Percentiles rank a stretch among this genome's conserved stretches.
phyloP scores from a whole-genome alignment of 1,139 yeast genomes.

The Debaryomyces psychrophilus region DNA sequence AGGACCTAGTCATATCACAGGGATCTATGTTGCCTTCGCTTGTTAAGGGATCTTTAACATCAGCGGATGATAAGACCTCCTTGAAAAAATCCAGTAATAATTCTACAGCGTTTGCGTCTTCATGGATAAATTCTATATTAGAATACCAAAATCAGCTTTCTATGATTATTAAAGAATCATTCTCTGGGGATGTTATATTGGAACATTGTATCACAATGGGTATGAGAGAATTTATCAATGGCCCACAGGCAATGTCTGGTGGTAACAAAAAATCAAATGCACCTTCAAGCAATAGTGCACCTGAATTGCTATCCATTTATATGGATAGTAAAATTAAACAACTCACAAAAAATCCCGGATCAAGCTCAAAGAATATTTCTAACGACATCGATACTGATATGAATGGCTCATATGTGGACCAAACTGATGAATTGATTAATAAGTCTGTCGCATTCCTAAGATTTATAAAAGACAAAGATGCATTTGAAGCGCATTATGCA shows the following conservation, averaged over 20 bases:
- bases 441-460: slow-evolving; percentile 65
- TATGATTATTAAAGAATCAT: slow-evolving; percentile 48
- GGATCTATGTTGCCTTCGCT: slow-evolving; percentile 35
- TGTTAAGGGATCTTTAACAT: slow-evolving; percentile 26
- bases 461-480: slow-evolving; percentile 79
- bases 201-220: slow-evolving; percentile 63
- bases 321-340: slow-evolving; percentile 75
- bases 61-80: slow-evolving; percentile 14
- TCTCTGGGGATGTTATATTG: slow-evolving; percentile 51
- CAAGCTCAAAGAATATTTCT: slow-evolving; percentile 17
- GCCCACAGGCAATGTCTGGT: slow-evolving; percentile 15
- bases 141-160: slow-evolving; percentile 57
- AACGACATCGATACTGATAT: slow-evolving; percentile 15
- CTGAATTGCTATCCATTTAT: slow-evolving; percentile 75
- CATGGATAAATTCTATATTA: slow-evolving; percentile 70
- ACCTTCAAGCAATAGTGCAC: slow-evolving; percentile 49
- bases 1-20: slow-evolving; percentile 48
- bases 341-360: slow-evolving; percentile 40
- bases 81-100: slow-evolving; percentile 37
- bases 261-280: slow-evolving; percentile 21
- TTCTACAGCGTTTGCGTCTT: slow-evolving; percentile 58
- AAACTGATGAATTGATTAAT: slow-evolving; percentile 56
- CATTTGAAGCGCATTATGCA: slow-evolving; percentile 84
- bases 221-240: slow-evolving; percentile 64
- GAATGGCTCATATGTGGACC: slow-evolving; percentile 48